Evolutionary conservation across 495 filamentous ascomycete species (phyloP).

Genomic region (Aspergillus panamensis): DNA sequence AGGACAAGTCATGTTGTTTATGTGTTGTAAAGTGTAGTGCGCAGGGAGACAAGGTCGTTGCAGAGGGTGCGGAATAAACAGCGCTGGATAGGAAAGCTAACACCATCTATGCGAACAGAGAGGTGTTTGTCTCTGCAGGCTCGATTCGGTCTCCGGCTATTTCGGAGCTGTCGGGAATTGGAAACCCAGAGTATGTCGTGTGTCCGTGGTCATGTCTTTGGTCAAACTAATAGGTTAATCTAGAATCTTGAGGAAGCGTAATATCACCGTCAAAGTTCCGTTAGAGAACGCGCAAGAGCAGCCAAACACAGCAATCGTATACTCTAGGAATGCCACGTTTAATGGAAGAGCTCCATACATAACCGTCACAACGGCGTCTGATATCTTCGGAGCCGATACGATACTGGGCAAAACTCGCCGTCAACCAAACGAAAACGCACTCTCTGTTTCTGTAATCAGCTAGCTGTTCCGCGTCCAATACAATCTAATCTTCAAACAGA

Average conservation of each 20-base stretch:
- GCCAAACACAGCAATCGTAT: conserved; percentile 27
- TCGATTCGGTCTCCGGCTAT: conserved; percentile 54
- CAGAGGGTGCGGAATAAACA: conserved; percentile 28
- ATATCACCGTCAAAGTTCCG: conserved; percentile 40
- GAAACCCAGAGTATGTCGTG: conserved; percentile 27
- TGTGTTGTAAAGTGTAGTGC: conserved; percentile 10
- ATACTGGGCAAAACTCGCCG: conserved; percentile 29
- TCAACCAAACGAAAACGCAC: conserved; percentile 25
- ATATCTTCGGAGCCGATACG: conserved; percentile 33
- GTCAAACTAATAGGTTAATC: not conserved
- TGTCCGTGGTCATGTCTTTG: not conserved
- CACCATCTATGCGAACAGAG: conserved; percentile 47
- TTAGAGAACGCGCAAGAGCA: conserved; percentile 50
- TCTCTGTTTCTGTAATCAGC: conserved; percentile 25
- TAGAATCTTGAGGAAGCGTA: conserved; percentile 29
- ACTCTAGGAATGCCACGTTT: conserved; percentile 11
- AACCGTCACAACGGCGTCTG: conserved; percentile 19
- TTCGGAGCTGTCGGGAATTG: conserved; percentile 61
- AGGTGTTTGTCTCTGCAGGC: conserved; percentile 59
- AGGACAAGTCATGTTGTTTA: conserved; percentile 34
- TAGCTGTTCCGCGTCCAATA: conserved; percentile 40
- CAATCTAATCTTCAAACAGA: conserved; percentile 39
- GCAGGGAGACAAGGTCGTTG: conserved; percentile 15
- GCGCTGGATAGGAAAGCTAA: conserved; percentile 14
- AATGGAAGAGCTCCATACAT: conserved; percentile 9